phyloP scores from a whole-genome alignment of 305 asterid genomes.

The Ajuga reptans region DNA sequence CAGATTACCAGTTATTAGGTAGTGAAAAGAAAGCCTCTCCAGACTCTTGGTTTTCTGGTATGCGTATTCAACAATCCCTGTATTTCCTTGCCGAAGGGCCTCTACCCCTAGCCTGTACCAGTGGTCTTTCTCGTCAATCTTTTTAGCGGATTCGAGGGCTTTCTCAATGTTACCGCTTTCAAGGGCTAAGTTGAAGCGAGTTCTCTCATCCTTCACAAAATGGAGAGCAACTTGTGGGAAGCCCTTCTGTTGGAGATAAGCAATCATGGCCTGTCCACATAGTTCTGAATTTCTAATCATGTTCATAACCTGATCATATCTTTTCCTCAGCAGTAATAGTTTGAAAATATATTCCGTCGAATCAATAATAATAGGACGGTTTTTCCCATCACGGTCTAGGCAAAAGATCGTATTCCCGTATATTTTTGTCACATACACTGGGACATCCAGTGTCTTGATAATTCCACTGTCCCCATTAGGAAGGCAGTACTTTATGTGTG shows the following conservation, averaged over 20 bases:
- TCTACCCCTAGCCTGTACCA: constrained; percentile 83
- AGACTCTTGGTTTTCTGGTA: constrained; percentile 76
- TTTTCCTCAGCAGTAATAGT: constrained; percentile 43
- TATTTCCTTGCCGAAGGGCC: constrained; percentile 82
- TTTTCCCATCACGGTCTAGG: constrained; percentile 78
- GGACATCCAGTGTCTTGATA: constrained; percentile 73
- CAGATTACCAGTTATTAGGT: constrained; percentile 63
- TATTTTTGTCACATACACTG: constrained; percentile 72
- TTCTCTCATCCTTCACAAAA: constrained; percentile 62
- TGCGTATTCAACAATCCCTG: constrained; percentile 79
- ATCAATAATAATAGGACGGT: constrained; percentile 62
- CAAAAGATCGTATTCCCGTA: constrained; percentile 66
- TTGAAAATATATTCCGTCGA: constrained; percentile 66
- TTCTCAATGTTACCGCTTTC: constrained; percentile 73
- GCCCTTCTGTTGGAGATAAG: constrained; percentile 63
- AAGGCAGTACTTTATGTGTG: constrained; percentile 81
- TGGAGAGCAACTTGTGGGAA: constrained; percentile 65
- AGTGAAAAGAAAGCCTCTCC: constrained; percentile 70
- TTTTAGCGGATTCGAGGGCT: constrained; percentile 72
- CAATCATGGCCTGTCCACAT: constrained; percentile 66
- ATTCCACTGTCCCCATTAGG: constrained; percentile 60
- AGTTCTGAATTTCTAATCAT: constrained; percentile 53
- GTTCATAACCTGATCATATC: constrained; percentile 48
- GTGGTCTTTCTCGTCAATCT: constrained; percentile 71
- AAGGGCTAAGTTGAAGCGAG: constrained; percentile 65